phyloP scores from a whole-genome alignment of 495 filamentous ascomycete species.

The Parachaetomium inaequale region DNA sequence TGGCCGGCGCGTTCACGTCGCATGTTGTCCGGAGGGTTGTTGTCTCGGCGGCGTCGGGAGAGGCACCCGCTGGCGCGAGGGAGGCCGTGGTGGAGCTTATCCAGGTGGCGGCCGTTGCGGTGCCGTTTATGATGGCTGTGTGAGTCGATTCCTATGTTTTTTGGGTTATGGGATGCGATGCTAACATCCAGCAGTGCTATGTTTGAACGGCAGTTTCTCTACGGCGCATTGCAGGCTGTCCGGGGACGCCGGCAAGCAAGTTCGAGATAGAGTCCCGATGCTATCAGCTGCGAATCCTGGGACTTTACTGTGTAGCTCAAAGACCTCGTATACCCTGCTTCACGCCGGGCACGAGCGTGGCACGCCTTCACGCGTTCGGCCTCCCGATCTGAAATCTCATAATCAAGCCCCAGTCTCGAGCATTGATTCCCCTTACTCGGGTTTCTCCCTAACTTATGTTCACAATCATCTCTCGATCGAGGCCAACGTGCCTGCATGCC shows the following conservation, averaged over 20 bases:
- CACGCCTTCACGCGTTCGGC: no score
- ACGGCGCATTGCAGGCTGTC: slow-evolving; percentile 45
- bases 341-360: no score
- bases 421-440: no score
- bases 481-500: no score
- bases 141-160: slow-evolving; percentile 43
- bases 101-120: slow-evolving; percentile 48
- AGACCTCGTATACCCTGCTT: no score
- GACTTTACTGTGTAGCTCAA: no score
- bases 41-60: slow-evolving; percentile 19
- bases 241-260: slow-evolving; percentile 27
- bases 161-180: slow-evolving; percentile 17
- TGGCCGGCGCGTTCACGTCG: slow-evolving; percentile 24
- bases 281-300: no score
- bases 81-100: slow-evolving; percentile 47
- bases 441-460: no score
- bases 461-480: no score
- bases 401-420: no score
- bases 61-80: slow-evolving; percentile 21
- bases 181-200: slow-evolving; percentile 47
- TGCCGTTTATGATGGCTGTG: slow-evolving; percentile 55
- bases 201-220: slow-evolving; percentile 58
- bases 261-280: no score
- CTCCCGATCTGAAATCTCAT: no score
- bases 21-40: slow-evolving; percentile 23